Evolutionary conservation across 257 asterid genomes (phyloP), one percentile per base, ranked within the genome.

Genomic region (Cynanchum wilfordii): DNA sequence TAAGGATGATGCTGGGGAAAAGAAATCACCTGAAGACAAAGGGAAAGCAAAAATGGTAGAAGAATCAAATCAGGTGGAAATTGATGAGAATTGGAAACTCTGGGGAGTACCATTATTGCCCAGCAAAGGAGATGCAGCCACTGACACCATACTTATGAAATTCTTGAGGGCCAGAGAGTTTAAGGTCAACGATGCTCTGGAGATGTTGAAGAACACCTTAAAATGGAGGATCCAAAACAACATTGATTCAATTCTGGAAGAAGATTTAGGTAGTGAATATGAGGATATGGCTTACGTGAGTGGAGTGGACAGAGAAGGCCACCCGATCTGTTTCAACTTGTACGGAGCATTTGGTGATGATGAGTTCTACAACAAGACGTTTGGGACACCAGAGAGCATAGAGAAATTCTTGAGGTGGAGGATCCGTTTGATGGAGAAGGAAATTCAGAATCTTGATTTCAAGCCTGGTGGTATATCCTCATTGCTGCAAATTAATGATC

Each of bases 91-190:
- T 11, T 56, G 81, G 0, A 2, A 68, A 19, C 79, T 86, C 0
- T 90, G 92, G 89, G 91, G 92, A 0, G 90, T 90, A 19, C 92
- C 92, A 0, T 57, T 90, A 63, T 69, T 84, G 76, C 96, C 95
- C 1, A 88, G 95, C 81, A 79, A 78, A 64, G 85, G 82, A 1
- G 82, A 90, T 19, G 27, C 72, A 1, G 59, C 86, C 49, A 85
- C 88, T 0, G 84, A 90, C 64, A 75, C 76, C 0, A 1, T 90
- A 29, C 86, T 90, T 0, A 3, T 82, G 16, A 90, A 90, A 73
- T 90, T 88, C 81, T 74, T 90, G 19, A 42, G 42, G 36, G 95
- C 95, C 0, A 78, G 82, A 33, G 95, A 88, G 0, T 88, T 81
- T 25, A 83, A 81, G 75, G 84, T 81, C 20, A 40, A 13, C 5